A percentile compares a stretch with the other conserved stretches of the same genome.
These are phyloP conservation scores for Cruciata laevipes DNA, from an alignment of 257 asterid genomes.

Conservation along the genomic window DNA sequence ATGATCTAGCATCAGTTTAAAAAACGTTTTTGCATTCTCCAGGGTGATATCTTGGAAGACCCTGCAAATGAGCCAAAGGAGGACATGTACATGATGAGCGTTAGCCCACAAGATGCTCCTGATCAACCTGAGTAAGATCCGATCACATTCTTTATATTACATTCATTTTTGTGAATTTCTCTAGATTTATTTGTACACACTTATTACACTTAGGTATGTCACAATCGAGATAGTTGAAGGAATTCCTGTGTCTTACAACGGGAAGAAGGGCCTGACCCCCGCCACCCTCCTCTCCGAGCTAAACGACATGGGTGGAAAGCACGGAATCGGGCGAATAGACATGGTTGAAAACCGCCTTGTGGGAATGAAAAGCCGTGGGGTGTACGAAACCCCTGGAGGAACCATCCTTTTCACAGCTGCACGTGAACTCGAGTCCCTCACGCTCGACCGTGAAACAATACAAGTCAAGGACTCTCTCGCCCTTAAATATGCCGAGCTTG, in stretches of 20 bases:
- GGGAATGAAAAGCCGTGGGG: slow-evolving; percentile 98
- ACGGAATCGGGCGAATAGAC: slow-evolving; percentile 85
- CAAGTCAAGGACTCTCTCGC: slow-evolving; percentile 79
- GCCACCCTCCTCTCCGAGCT: slow-evolving; percentile 73
- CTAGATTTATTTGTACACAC: not conserved
- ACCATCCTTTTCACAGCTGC: slow-evolving; percentile 75
- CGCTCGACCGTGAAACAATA: slow-evolving; percentile 85
- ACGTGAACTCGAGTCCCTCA: slow-evolving; percentile 86
- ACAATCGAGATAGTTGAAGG: slow-evolving; percentile 75
- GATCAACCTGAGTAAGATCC: slow-evolving; percentile 69
- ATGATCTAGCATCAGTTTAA: not conserved
- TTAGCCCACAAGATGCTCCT: slow-evolving; percentile 77
- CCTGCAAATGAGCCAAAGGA: slow-evolving; percentile 89
- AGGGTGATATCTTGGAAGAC: slow-evolving; percentile 95
- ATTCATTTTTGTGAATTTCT: not conserved
- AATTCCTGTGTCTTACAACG: slow-evolving; percentile 68
- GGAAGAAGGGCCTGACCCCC: slow-evolving; percentile 60
- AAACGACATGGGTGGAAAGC: slow-evolving; percentile 73
- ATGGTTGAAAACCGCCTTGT: slow-evolving; percentile 91
- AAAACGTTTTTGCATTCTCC: not conserved
- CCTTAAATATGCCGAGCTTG: slow-evolving; percentile 78
- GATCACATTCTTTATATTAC: not conserved
- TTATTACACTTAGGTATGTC: slow-evolving; percentile 42
- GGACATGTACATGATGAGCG: slow-evolving; percentile 89
- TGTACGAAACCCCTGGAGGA: slow-evolving; percentile 93